phyloP scores from a whole-genome alignment of 352 stramenopile genomes.

The Globisporangium radiosum region DNA sequence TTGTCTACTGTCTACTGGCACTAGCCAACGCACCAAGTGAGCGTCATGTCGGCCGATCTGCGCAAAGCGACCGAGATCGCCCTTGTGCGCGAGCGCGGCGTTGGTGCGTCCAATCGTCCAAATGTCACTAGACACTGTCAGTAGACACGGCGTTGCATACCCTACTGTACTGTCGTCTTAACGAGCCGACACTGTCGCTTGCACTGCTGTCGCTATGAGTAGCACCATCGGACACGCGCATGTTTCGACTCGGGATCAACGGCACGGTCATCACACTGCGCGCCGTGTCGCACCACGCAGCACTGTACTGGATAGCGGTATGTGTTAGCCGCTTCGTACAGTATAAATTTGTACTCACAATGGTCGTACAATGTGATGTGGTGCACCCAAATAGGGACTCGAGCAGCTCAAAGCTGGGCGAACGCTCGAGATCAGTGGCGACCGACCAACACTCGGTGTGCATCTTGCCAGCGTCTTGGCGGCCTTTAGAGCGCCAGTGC shows the following conservation, averaged over 20 bases:
- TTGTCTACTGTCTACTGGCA: neutral
- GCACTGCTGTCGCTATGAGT: neutral
- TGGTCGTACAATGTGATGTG: no score
- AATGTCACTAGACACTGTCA: no score
- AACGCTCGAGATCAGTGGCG: slow-evolving; percentile 29
- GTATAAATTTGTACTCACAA: neutral
- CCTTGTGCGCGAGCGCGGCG: slow-evolving; percentile 13
- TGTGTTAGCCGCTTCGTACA: neutral
- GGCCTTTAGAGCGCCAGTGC: no score
- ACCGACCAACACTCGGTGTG: slow-evolving; percentile 42
- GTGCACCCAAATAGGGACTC: slow-evolving; percentile 24
- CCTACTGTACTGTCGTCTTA: neutral
- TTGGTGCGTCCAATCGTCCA: neutral
- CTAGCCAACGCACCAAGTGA: slow-evolving; percentile 59
- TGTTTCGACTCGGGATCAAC: slow-evolving; percentile 61
- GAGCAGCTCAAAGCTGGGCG: slow-evolving; percentile 42
- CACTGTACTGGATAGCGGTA: slow-evolving; percentile 67
- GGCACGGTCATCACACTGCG: slow-evolving; percentile 57
- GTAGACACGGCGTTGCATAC: no score
- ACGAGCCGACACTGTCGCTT: slow-evolving; percentile 1
- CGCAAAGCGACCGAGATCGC: slow-evolving; percentile 51
- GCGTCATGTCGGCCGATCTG: slow-evolving; percentile 69
- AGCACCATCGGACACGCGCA: slow-evolving; percentile 27
- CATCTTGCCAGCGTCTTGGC: no score
- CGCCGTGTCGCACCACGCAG: slow-evolving; percentile 56